phyloP scores from a whole-genome alignment of 2,329 filamentous ascomycete species.

The Penicillium sp. region DNA sequence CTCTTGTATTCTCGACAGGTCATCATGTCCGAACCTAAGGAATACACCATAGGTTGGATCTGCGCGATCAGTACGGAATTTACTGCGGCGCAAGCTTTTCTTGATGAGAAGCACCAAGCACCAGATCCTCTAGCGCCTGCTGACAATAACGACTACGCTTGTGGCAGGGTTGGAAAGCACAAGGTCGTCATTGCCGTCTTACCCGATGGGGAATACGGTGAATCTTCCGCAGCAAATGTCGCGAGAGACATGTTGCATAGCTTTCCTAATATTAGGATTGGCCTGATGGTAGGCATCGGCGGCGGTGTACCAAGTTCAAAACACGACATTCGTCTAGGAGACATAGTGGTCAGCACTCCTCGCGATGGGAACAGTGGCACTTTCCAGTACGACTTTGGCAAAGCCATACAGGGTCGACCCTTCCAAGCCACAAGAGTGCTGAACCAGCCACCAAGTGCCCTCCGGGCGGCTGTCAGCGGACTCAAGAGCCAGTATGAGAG shows the following conservation, averaged over 20 bases:
- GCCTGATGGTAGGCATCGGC: not conserved
- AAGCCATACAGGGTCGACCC: not conserved
- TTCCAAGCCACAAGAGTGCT: not conserved
- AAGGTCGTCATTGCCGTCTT: not conserved
- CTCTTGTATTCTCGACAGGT: too few species aligned
- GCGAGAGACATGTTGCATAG: not conserved
- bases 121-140: not conserved
- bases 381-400: not conserved
- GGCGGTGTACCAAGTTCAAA: not conserved
- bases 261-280: not conserved
- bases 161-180: not conserved
- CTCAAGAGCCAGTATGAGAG: not conserved
- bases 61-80: not conserved
- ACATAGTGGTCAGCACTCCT: not conserved
- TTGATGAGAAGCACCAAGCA: not conserved
- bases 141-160: not conserved
- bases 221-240: not conserved
- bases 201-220: not conserved
- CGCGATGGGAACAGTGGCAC: not conserved
- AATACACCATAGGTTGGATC: not conserved
- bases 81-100: not conserved
- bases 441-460: not conserved
- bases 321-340: not conserved
- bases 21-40: not conserved
- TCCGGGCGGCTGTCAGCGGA: not conserved